These are phyloP conservation scores for Volvox carteri DNA, from an alignment of 163 green algal genomes.

Conservation along the genomic window DNA sequence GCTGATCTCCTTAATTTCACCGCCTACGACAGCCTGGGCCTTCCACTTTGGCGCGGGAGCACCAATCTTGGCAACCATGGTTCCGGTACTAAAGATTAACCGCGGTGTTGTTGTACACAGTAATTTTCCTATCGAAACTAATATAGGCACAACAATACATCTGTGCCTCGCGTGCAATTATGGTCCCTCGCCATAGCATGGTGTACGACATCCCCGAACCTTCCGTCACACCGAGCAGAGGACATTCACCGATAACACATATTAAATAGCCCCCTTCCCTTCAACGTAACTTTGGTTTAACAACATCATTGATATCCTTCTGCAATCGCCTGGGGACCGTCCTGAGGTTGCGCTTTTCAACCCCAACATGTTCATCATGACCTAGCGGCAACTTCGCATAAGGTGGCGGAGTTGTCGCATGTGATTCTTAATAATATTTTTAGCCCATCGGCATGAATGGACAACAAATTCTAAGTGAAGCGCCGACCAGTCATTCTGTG, in stretches of 20 bases:
- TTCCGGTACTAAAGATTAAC: neutral
- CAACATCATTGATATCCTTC: too few species aligned
- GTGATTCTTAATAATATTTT: too few species aligned
- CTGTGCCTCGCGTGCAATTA: neutral
- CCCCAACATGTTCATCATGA: too few species aligned
- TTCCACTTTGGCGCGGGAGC: constrained; percentile 47
- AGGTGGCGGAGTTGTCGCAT: too few species aligned
- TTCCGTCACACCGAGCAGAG: neutral
- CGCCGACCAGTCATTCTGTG: too few species aligned
- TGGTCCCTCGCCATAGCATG: neutral
- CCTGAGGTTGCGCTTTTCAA: too few species aligned
- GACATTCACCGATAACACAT: neutral
- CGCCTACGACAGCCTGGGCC: constrained; percentile 78
- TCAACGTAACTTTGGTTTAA: too few species aligned
- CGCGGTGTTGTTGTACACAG: neutral
- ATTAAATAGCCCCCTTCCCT: too few species aligned
- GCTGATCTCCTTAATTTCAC: constrained; percentile 80
- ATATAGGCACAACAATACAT: neutral
- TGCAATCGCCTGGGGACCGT: too few species aligned
- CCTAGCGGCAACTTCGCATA: too few species aligned
- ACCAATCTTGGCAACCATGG: constrained; percentile 56
- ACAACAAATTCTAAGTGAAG: too few species aligned
- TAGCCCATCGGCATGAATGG: too few species aligned
- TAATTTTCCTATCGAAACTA: neutral
- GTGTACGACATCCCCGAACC: constrained; percentile 8